Percentiles rank a stretch among this genome's conserved stretches.
These are phyloP conservation scores for Camptophora hylomeconis DNA, from an alignment of 2,329 filamentous ascomycete genomes.

Conservation along the genomic window DNA sequence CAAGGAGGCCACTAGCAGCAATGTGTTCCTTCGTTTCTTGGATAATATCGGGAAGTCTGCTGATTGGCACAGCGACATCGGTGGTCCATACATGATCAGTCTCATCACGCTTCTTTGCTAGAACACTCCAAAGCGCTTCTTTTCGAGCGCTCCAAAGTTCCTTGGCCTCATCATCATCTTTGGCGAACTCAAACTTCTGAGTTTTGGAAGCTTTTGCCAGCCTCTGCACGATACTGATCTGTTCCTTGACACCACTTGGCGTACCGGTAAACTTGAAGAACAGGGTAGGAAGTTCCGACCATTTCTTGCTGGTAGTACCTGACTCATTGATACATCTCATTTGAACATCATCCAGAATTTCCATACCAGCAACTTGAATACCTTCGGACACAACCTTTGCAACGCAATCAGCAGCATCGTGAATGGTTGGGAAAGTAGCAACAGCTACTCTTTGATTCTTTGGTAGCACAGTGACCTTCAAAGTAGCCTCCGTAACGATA, in stretches of 20 bases:
- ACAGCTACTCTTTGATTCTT: conserved; percentile 72
- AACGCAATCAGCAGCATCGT: conserved; percentile 66
- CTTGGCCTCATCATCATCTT: conserved; percentile 48
- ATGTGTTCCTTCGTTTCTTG: conserved; percentile 57
- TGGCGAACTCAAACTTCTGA: conserved; percentile 52
- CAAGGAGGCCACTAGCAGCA: conserved; percentile 46
- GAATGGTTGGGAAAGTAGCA: conserved; percentile 49
- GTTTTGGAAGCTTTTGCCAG: conserved; percentile 42
- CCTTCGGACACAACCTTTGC: conserved; percentile 66
- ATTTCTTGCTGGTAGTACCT: conserved; percentile 35
- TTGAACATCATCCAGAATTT: conserved; percentile 84
- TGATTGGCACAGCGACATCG: conserved; percentile 68
- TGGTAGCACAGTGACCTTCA: conserved; percentile 75
- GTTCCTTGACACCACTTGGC: conserved; percentile 47
- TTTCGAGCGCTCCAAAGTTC: conserved; percentile 68
- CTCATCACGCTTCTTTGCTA: conserved; percentile 48
- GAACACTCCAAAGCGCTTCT: conserved; percentile 59
- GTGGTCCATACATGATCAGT: conserved; percentile 62
- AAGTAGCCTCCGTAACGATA: conserved; percentile 76
- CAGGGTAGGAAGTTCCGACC: conserved; percentile 57
- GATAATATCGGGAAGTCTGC: conserved; percentile 57
- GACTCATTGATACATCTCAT: conserved; percentile 57
- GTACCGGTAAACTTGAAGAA: conserved; percentile 68
- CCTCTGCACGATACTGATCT: conserved; percentile 46
- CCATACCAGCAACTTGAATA: conserved; percentile 78